Evolutionary conservation across 441 rosid species (phyloP).

Genomic region (Bruguiera hainesii): DNA sequence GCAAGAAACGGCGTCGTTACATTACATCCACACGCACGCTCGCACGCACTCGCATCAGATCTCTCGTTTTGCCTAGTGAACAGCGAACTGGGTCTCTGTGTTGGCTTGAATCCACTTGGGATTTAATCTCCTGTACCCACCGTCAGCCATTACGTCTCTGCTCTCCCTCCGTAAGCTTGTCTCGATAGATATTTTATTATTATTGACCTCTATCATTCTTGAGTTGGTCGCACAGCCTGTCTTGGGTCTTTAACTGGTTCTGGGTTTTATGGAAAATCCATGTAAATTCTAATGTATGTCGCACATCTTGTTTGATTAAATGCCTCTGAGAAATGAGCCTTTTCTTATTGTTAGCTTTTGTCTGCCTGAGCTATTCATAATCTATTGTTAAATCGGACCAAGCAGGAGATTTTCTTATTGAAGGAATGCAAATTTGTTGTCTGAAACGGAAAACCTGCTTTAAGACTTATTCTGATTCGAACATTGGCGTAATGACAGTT

Average conservation of each 20-base stretch:
- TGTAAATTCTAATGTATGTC: neutral
- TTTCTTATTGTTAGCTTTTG: too few relatives aligned
- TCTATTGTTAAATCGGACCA: too few relatives aligned
- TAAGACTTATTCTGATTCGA: too few relatives aligned
- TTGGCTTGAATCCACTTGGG: neutral
- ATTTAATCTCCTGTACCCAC: neutral
- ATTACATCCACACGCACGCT: too few relatives aligned
- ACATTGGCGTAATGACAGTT: too few relatives aligned
- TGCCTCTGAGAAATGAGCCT: constrained; percentile 15
- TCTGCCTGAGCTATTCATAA: neutral
- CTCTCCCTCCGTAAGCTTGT: constrained; percentile 10
- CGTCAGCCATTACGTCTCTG: neutral
- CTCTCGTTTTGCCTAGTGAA: neutral
- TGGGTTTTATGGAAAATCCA: neutral
- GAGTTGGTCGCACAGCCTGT: neutral
- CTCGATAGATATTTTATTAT: neutral
- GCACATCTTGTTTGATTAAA: constrained; percentile 25
- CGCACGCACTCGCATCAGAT: neutral
- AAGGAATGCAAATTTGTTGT: too few relatives aligned
- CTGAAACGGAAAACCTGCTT: too few relatives aligned
- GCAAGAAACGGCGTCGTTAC: too few relatives aligned
- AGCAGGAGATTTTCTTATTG: too few relatives aligned
- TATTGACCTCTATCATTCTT: neutral
- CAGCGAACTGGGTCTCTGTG: too few relatives aligned
- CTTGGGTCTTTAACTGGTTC: too few relatives aligned